phyloP scores from a whole-genome alignment of 768 basidiomycete genomes.

The Lactifluus volemus region DNA sequence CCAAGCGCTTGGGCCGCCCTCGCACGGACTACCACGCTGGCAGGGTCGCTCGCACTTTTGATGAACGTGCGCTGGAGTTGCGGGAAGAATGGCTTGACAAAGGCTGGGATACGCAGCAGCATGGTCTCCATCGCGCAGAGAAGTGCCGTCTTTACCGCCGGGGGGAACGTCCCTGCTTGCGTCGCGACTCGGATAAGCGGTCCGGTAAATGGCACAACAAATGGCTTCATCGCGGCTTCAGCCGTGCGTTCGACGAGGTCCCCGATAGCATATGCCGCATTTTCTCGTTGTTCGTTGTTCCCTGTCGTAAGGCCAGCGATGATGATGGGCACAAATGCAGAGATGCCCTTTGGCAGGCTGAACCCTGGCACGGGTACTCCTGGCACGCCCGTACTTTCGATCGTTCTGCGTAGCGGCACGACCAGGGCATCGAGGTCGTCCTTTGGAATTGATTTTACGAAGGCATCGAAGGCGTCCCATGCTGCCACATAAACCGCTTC shows the following conservation, averaged over 20 bases:
- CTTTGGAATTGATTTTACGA: constrained; percentile 86
- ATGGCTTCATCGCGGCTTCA: constrained; percentile 84
- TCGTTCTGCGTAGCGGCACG: constrained; percentile 77
- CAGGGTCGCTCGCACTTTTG: constrained; percentile 78
- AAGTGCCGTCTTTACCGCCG: constrained; percentile 89
- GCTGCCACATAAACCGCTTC: constrained; percentile 75
- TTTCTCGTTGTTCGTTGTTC: constrained; percentile 90
- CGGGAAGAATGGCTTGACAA: constrained; percentile 98
- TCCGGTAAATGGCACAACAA: constrained; percentile 91
- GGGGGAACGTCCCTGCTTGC: constrained; percentile 81
- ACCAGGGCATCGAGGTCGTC: constrained; percentile 89
- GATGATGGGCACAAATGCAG: constrained; percentile 78
- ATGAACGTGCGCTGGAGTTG: constrained; percentile 95
- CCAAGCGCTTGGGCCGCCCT: constrained; percentile 82
- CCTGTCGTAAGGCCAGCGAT: constrained; percentile 91
- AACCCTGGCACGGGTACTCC: constrained; percentile 80
- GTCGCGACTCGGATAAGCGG: constrained; percentile 93
- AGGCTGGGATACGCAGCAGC: constrained; percentile 75
- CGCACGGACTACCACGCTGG: constrained; percentile 69
- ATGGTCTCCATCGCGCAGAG: constrained; percentile 78
- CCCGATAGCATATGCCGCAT: constrained; percentile 93
- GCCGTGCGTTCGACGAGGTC: constrained; percentile 88
- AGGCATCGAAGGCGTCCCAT: constrained; percentile 72
- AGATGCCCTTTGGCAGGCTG: constrained; percentile 72
- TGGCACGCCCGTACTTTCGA: constrained; percentile 77